These are phyloP conservation scores for Deakozyma indianensis DNA, from an alignment of 805 yeast species.

Conservation along the genomic window DNA sequence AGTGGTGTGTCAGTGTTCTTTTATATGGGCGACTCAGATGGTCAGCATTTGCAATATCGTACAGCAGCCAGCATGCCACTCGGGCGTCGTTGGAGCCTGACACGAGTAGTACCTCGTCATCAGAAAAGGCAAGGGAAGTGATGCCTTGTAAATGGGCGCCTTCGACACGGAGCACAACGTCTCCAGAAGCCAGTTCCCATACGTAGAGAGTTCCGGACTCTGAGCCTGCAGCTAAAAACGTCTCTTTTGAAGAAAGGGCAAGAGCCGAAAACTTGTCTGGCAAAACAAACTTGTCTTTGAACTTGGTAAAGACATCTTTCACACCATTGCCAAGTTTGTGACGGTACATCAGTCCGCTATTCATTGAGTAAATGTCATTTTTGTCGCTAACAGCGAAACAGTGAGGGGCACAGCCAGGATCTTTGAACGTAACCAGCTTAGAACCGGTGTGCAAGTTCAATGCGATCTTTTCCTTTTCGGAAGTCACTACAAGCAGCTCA, in stretches of 20 bases:
- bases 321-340: background rate
- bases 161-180: constrained; percentile 44
- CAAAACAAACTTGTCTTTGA: constrained; percentile 49
- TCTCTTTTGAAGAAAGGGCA: constrained; percentile 28
- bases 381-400: background rate
- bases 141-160: constrained; percentile 79
- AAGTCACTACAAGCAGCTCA: background rate
- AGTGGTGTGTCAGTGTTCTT: constrained; percentile 20
- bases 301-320: background rate
- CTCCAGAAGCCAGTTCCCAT: constrained; percentile 78
- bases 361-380: background rate
- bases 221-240: constrained; percentile 53
- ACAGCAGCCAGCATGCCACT: constrained; percentile 54
- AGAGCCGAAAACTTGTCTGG: constrained; percentile 65
- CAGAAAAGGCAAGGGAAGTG: constrained; percentile 40
- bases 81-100: constrained; percentile 78
- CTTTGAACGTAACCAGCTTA: constrained; percentile 31
- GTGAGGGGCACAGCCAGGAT: constrained; percentile 30
- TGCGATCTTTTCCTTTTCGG: constrained; percentile 4
- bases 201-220: constrained; percentile 61
- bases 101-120: constrained; percentile 51
- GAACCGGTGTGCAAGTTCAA: constrained; percentile 27
- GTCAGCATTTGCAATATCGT: constrained; percentile 35
- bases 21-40: background rate
- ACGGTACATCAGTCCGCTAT: background rate